These are phyloP conservation scores for Aspergillus floridensis DNA, from an alignment of 2,329 filamentous ascomycete species.

Conservation along the genomic window DNA sequence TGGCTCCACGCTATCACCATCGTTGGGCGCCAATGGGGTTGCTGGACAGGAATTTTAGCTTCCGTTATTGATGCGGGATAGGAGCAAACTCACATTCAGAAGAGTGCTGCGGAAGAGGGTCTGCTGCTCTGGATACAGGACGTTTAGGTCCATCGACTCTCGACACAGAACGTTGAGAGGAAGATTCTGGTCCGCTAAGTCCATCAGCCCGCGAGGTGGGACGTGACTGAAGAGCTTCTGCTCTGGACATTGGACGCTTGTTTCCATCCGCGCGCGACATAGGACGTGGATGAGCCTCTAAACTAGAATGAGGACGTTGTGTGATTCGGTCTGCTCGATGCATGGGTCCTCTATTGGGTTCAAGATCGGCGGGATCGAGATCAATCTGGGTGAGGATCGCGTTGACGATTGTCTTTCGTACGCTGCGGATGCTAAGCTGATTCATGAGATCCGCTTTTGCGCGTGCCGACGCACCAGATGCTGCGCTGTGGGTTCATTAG, in stretches of 20 bases:
- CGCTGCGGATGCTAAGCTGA: slow-evolving; percentile 78
- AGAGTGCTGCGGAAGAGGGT: slow-evolving; percentile 18
- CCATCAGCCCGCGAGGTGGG: slow-evolving; percentile 30
- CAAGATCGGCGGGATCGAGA: slow-evolving; percentile 37
- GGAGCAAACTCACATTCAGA: neutral
- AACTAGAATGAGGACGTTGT: slow-evolving; percentile 21
- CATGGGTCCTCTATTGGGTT: neutral
- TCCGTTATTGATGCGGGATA: neutral
- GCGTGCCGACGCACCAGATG: slow-evolving; percentile 68
- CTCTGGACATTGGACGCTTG: neutral
- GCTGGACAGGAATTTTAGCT: neutral
- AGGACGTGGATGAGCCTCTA: slow-evolving; percentile 12
- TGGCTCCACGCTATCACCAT: slow-evolving; percentile 71
- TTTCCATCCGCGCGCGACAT: slow-evolving; percentile 11
- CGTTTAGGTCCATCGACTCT: slow-evolving; percentile 5
- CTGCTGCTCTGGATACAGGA: slow-evolving; percentile 26
- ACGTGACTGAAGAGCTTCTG: slow-evolving; percentile 1
- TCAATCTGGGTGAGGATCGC: slow-evolving; percentile 75
- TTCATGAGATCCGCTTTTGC: slow-evolving; percentile 87
- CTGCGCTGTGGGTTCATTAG: slow-evolving; percentile 32
- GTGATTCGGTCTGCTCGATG: slow-evolving; percentile 21
- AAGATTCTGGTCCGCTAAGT: neutral
- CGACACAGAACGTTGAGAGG: neutral
- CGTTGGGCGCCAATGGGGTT: slow-evolving; percentile 40
- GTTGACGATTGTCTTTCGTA: slow-evolving; percentile 79